phyloP scores from a whole-genome alignment of 164 flowering plant species.

The Tinospora cordifolia region DNA sequence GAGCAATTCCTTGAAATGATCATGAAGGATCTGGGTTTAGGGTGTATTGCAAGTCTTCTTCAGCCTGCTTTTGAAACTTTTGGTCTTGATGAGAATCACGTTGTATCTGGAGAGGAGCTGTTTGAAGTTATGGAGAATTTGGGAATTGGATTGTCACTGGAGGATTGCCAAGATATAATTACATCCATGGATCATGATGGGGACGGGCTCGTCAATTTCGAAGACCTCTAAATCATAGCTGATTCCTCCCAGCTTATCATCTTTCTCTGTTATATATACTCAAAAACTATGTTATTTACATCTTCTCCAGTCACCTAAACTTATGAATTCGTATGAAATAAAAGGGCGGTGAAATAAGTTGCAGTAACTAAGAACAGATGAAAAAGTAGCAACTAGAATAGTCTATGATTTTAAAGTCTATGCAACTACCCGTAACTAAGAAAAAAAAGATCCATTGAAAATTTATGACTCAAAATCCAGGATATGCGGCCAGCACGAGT shows the following conservation, averaged over 20 bases:
- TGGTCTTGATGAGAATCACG: conserved; percentile 24
- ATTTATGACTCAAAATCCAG: too few species aligned
- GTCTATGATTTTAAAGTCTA: neutral
- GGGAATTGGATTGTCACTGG: conserved; percentile 24
- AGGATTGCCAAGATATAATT: conserved; percentile 30
- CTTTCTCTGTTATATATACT: neutral
- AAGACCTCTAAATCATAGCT: conserved; percentile 34
- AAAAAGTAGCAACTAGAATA: neutral
- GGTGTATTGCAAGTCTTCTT: conserved; percentile 21
- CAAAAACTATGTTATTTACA: neutral
- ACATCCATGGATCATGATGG: conserved; percentile 42
- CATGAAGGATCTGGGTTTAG: conserved; percentile 37
- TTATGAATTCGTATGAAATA: neutral
- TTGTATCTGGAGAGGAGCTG: conserved; percentile 34
- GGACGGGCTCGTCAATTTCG: conserved; percentile 35
- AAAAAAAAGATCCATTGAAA: too few species aligned
- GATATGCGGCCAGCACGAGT: too few species aligned
- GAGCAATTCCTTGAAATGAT: conserved; percentile 46
- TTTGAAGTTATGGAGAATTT: conserved; percentile 14
- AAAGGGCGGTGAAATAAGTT: neutral
- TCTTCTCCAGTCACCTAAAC: neutral
- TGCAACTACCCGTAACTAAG: neutral
- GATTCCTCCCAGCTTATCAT: conserved; percentile 23
- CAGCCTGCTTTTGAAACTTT: conserved; percentile 23
- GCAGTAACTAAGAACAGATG: neutral